Base-by-base conservation (phyloP, 108 stramenopile genomes). In the Asterionellopsis glacialis region DNA sequence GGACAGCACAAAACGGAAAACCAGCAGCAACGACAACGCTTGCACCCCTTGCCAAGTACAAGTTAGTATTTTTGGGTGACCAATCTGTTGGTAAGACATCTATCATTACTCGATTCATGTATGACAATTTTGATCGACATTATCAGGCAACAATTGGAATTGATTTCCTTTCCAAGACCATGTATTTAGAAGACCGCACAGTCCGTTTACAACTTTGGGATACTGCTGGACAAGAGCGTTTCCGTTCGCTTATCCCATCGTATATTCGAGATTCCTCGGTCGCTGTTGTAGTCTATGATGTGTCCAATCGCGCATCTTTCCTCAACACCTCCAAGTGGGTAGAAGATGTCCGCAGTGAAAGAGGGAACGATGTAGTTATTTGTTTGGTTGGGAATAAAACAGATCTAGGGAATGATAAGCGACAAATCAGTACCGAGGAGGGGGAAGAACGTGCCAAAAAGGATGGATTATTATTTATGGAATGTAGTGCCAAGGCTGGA, bases 71-170 rank as follows among this genome's bases (percentile, higher is more conserved):
- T 63, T 79, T 99, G 50, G 99, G 99, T 12, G 99, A 99, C 60
- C 96, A 97, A 74, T 85, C 88, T 44, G 99, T 99, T n/a, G 99
- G 99, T 2, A 99, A 99, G 77, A 98, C 99, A 10, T 97, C 96
- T 51, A 98, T 99, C 54, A 98, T 99, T 65, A 98, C 96, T 12
- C 76, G 97, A 10, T 99, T 99, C 62, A 97, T 93, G 89, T 93
- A 95, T 61, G 94, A 93, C 63, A 91, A 90, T 68, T 93, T 95
- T 63, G 98, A 97, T 70, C 91, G 95, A 70, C 95, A 97, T 61
- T 97, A 97, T 65, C 98, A 97, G 75, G 97, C 98, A 16, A 99
- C 98, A 9, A 99, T 99, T 57, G 98, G 98, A 1, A 98, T 99
- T 68, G 98, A 99, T 69, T 99, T 99, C 68, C 79, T 98, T 19